These are phyloP conservation scores for Neurospora sp. DNA, from an alignment of 495 filamentous ascomycete genomes.

Conservation along the genomic window DNA sequence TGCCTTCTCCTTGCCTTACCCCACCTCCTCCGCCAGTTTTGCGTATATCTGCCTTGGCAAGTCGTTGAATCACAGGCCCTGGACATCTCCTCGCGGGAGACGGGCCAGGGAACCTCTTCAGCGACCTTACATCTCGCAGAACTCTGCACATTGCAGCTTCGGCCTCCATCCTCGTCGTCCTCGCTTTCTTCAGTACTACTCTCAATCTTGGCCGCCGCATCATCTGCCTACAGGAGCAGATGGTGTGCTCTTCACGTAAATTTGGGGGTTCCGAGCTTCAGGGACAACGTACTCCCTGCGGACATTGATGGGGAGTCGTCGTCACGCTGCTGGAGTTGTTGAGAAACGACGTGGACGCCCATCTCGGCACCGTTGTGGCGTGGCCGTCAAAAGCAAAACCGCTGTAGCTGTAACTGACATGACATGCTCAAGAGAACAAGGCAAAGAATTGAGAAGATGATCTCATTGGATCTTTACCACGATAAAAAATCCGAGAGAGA, in stretches of 20 bases:
- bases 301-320: neutral
- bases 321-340: neutral
- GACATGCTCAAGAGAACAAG: too few species aligned
- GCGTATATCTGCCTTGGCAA: neutral
- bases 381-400: too few species aligned
- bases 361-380: neutral
- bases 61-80: neutral
- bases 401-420: neutral
- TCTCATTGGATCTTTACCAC: too few species aligned
- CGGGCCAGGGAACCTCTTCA: neutral
- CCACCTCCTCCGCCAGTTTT: neutral
- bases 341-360: neutral
- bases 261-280: neutral
- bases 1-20: neutral
- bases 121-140: neutral
- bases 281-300: neutral
- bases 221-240: neutral
- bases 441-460: too few species aligned
- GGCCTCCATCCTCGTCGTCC: too few species aligned
- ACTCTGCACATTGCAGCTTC: neutral
- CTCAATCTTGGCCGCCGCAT: too few species aligned
- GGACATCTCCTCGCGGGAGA: neutral
- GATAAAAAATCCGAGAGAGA: too few species aligned
- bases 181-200: too few species aligned
- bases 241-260: neutral